Evolutionary conservation across 2,329 filamentous ascomycete genomes (phyloP), one percentile per base, ranked within the genome.

Genomic region (Alternaria alternata): DNA sequence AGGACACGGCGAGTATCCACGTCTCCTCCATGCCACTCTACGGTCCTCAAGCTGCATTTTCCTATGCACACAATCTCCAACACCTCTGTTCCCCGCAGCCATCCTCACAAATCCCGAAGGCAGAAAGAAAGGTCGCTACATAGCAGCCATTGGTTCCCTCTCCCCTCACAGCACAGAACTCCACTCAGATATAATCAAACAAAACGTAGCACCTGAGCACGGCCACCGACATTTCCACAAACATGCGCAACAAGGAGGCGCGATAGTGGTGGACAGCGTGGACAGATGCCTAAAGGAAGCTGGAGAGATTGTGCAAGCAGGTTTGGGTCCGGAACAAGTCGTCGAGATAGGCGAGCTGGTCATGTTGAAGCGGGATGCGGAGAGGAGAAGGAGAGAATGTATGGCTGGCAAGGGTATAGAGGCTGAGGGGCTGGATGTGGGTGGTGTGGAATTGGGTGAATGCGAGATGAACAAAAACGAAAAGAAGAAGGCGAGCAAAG

Each of bases 321-420:
- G 88, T 0, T 81, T 97, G 28, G 83, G 84, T 22, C 88, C 91
- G 0, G 85, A 88, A 46, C 90, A 96, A 68, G 85, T 97, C 4
- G 91, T 97, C 0, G 94, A 97, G 77, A 81, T 97, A 1, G 94
- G 94, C 4, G 94, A 97, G 74, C 81, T 97, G 48, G 79, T 89
- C 61, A 89, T 89, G 86, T 78, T 89, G 68, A 86, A 85, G 72
- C 78, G 84, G 47, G 85, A 86, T 54, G 82, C 83, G 3, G 80
- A 83, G 67, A 61, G 70, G 58, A 61, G 76, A 42, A 59, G 73
- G 30, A 55, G 52, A 47, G 75, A 76, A 9, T 74, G 73, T 11
- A 49, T 69, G 48, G 65, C 62, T 16, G 79, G 20, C 73, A 78
- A 59, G 12, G 75, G 75, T 32, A 51, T 78, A 14, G 74, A 97